Base-by-base conservation (phyloP, 2,329 filamentous ascomycete genomes). In the Aphanoascus verrucosus region DNA sequence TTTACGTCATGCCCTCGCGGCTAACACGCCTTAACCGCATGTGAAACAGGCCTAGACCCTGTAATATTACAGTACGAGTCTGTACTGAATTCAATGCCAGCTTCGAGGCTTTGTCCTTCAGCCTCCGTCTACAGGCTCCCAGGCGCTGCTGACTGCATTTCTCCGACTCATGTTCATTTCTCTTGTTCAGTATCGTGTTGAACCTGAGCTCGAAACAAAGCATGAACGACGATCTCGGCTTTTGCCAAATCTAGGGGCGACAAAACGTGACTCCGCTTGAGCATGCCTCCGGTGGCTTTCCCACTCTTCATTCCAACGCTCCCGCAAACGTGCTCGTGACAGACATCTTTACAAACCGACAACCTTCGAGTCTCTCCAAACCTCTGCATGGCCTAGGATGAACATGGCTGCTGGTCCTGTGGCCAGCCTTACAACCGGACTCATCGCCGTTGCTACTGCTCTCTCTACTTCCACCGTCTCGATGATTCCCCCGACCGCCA, bases 371-470 rank as follows among this genome's bases (percentile, higher is more conserved):
- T 14, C 17, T 41, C 31, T 23, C 23, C 23, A 28, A 35, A 17
- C 4, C 17, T 38, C 50, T 40, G 35, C 45, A 44, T 53, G 44
- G 44, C 23, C 52, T 35, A 44, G 19, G 17, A 46, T 40, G 55
- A 14, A 34, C 35, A 28, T 14, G 46, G 17, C 47, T 47, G 40
- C 47, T 43, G 28, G 42, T 32, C 14, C 5, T 28, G 48, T 28
- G 35, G 32, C 52, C 48, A 34, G n/a, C 17, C 41, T 41, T 31
- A 54, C 59, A 49, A 52, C 52, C 28, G 54, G 48, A 49, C 48
- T 64, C 48, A 57, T 55, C 42, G 51, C 59, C 43, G 41, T 57
- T 41, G 35, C 60, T 43, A 35, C 48, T 20, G 46, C 46, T 32
- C 11, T 42, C 17, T 15, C 48, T 34, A n/a, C 53, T 20, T 48